Evolutionary conservation across 139 green algal species (phyloP), one percentile per base, ranked within the genome.

Genomic region (Parachlorella kessleri): DNA sequence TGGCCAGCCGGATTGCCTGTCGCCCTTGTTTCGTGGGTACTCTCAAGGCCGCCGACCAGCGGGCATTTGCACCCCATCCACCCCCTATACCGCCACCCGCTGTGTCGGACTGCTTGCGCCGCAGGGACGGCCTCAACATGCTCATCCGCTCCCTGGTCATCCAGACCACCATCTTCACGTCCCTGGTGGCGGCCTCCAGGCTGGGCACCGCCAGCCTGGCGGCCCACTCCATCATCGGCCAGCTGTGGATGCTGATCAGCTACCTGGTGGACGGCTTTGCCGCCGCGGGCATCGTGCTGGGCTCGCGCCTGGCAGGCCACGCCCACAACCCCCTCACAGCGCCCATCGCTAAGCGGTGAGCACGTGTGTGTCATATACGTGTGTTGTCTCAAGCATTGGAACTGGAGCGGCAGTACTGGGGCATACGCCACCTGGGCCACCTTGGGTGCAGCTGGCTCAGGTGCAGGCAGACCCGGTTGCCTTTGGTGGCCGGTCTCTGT

Each of bases 241-340:
- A 94, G 84, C 82, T 94, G 8, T 94, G 90, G 90, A 75, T 91
- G 26, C 59, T 93, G 24, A 82, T 85, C 26, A 66, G 54, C 14
- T 94, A 94, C 69, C 42, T 87, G 18, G 86, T 90, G 21, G 90
- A 94, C 76, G 90, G 88, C 7, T 94, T 94, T 80, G 90, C 90
- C 33, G 91, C 82, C 4, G 89, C 87, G 3, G 90, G 84, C 37
- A 94, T 91, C 38, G 90, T 94, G 33, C 71, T 93, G 36, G 90
- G 90, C 55, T 87, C 72, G 36, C 72, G 82, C 8, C 80, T 90
- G 28, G 70, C 39, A 24, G 78, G 38, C 4, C 39, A 53, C 18
- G 66, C 72, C 3, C 48, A 67, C 28, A 30, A 69, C 70, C 65
- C 65, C 65, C 9, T 36, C 8, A 28, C 24, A 39, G 76, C 76